phyloP scores from a whole-genome alignment of 2,329 filamentous ascomycete genomes.

The Neospermospora avenae region DNA sequence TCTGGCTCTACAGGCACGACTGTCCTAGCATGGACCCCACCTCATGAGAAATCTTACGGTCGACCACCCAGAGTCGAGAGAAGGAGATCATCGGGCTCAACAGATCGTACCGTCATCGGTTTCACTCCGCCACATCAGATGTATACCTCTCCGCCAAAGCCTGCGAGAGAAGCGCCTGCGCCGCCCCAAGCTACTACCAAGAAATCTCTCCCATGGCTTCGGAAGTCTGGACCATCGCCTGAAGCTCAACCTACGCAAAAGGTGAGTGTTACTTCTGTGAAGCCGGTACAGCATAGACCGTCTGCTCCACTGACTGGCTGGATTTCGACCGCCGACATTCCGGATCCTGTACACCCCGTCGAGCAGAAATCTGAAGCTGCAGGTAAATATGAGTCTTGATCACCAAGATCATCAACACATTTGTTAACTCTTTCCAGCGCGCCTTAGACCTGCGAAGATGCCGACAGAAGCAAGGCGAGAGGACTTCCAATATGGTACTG shows the following conservation, averaged over 20 bases:
- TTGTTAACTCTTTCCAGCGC: background rate
- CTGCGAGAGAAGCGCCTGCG: background rate
- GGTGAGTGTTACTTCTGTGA: background rate
- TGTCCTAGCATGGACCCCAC: slow-evolving; percentile 20
- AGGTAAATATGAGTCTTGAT: background rate
- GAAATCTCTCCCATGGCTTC: slow-evolving; percentile 31
- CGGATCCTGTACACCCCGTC: background rate
- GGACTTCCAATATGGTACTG: background rate
- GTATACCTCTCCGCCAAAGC: background rate
- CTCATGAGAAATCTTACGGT: slow-evolving; percentile 20
- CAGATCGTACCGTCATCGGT: slow-evolving; percentile 24
- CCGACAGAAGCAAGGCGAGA: background rate
- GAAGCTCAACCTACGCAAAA: slow-evolving; percentile 10
- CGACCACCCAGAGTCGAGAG: background rate
- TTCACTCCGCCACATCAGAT: slow-evolving; percentile 25
- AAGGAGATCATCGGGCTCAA: slow-evolving; percentile 2
- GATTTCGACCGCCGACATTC: slow-evolving; percentile 6
- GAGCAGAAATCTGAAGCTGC: background rate
- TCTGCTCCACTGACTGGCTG: slow-evolving; percentile 13
- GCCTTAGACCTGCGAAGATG: background rate
- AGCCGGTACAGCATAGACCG: background rate
- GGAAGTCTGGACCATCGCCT: slow-evolving; percentile 18
- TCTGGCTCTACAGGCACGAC: slow-evolving; percentile 26
- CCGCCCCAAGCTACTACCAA: slow-evolving; percentile 10
- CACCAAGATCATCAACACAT: background rate